Conservation (phyloP, 257 asterid genomes). For the Parsonsia alboflavescens region DNA sequence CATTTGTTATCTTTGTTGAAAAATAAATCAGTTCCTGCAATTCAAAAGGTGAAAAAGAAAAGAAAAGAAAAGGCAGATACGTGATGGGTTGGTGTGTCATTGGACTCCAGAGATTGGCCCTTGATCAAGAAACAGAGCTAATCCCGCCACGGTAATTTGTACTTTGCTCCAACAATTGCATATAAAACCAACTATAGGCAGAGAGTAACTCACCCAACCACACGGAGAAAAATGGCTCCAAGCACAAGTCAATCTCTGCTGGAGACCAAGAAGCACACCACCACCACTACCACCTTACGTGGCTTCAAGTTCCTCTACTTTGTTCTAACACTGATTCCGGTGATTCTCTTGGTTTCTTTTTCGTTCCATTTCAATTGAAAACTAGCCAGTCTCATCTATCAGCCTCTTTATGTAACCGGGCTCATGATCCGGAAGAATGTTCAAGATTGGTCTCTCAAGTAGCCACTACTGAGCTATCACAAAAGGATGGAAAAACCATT, state of each 20-base stretch:
- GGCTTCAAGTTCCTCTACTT: slow-evolving; percentile 29
- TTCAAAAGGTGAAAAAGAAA: no score
- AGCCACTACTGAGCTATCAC: slow-evolving; percentile 1
- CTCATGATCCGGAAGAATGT: slow-evolving; percentile 32
- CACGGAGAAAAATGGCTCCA: slow-evolving; percentile 24
- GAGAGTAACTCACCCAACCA: neutral
- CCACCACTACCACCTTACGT: neutral
- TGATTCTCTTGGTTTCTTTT: slow-evolving; percentile 18
- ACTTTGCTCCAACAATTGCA: neutral
- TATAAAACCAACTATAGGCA: neutral
- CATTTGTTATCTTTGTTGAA: no score
- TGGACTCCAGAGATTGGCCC: no score
- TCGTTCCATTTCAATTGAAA: slow-evolving; percentile 19
- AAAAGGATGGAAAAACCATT: neutral
- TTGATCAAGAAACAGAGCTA: no score
- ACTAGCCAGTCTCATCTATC: slow-evolving; percentile 5
- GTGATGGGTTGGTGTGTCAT: no score
- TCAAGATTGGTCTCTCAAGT: slow-evolving; percentile 21
- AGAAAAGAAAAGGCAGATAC: neutral
- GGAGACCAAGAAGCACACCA: slow-evolving; percentile 13
- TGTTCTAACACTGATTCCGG: slow-evolving; percentile 12
- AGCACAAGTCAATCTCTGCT: slow-evolving; percentile 28
- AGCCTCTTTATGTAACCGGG: slow-evolving; percentile 26
- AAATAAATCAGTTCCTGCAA: no score
- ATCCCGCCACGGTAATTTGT: neutral